Evolutionary conservation across 2,329 filamentous ascomycete species (phyloP), one percentile per base, ranked within the genome.

Genomic region (Elsinoe ampelina): DNA sequence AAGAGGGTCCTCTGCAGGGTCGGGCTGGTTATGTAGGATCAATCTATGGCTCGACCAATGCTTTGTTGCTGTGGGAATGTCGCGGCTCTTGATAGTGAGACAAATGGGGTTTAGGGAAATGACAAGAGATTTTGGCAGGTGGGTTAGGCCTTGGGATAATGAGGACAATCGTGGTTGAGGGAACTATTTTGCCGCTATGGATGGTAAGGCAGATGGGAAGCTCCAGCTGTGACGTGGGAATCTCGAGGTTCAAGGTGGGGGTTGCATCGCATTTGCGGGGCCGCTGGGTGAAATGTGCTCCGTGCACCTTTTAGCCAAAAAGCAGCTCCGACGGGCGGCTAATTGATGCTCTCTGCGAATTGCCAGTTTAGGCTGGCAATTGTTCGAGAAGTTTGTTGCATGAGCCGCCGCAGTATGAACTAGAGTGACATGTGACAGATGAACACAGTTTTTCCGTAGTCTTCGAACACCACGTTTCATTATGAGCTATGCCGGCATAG

Each of bases 241-340:
- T 35, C 45, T 34, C 12, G 10, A 35, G 11, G 20, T 34, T 19
- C 30, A 36, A 11, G 48, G 48, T 52, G 48, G 48, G 48, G 48
- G 48, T 36, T 52, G 8, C 26, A 30, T 30, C 7, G 26, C 26
- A 30, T 15, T 26, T 32, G 48, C 32, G 48, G 48, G 48, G 48
- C 32, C 48, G 48, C 32, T 52, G 48, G 48, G 48, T 38, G 30
- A 45, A 45, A 20, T 19, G 15, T 20, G 41, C 2, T 12, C 15
- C 41, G 26, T 34, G 32, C 32, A 32, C 26, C 19, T 52, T 52
- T 52, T 52, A 52, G 48, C 48, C 48, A 52, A 52, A 52, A 52
- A 50, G 45, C 45, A 34, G n/a, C 48, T 52, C 48, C 48, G 48
- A 39, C 48, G 48, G 48, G 48, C 48, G 48, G 48, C 32, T 52